Evolutionary conservation across 1,284 basidiomycete genomes (phyloP).

Genomic region (Sanghuangporus sanghuang): DNA sequence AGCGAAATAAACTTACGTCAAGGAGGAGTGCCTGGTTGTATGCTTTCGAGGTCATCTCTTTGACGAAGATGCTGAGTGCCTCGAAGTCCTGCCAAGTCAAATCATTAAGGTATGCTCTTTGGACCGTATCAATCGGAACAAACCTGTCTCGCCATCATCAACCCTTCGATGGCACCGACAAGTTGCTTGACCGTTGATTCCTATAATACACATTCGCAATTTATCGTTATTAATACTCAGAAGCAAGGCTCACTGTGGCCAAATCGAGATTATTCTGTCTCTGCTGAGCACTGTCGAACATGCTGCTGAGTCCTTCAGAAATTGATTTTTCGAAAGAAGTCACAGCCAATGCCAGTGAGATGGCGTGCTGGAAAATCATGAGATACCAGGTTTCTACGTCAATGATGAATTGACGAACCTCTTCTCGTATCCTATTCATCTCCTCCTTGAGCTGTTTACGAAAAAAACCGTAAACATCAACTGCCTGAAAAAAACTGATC

Average conservation of each 20-base stretch:
- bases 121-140: background rate
- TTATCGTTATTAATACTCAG: background rate
- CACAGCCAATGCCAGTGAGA: background rate
- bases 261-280: background rate
- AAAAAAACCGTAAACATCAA: background rate
- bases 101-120: background rate
- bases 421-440: background rate
- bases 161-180: background rate
- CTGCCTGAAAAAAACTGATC: background rate
- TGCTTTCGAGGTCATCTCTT: conserved; percentile 9
- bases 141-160: conserved; percentile 4
- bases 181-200: background rate
- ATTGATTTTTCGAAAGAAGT: background rate
- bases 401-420: background rate
- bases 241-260: background rate
- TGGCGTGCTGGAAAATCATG: background rate
- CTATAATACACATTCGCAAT: background rate
- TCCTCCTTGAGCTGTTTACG: background rate
- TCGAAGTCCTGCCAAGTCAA: background rate
- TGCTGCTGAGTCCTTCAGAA: background rate
- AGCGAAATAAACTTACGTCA: background rate
- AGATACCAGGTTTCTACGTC: background rate
- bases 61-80: conserved; percentile 3
- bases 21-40: conserved; percentile 6
- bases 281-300: background rate